Evolutionary conservation across 495 filamentous ascomycete genomes (phyloP).

Genomic region (Podospora sp.): DNA sequence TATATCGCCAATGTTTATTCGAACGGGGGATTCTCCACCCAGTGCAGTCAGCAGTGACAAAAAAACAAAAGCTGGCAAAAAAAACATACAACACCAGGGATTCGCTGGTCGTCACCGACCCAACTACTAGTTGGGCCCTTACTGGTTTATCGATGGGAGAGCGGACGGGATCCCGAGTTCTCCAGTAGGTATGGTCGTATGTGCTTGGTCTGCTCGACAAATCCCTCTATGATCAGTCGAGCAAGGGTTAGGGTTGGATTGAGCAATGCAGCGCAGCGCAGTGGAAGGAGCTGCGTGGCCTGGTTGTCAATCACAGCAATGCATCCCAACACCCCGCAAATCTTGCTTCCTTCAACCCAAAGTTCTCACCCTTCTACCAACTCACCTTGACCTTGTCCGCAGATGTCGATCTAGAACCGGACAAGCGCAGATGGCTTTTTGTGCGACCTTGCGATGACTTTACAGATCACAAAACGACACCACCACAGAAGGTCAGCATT

Average conservation of each 20-base stretch:
- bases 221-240: background rate
- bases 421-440: background rate
- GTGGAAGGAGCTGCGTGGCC: background rate
- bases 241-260: background rate
- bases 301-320: background rate
- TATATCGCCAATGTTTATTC: background rate
- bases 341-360: background rate
- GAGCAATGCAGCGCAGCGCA: no score
- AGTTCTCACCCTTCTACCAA: background rate
- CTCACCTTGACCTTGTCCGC: background rate
- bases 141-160: conserved; percentile 50
- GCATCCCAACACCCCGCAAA: background rate
- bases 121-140: conserved; percentile 46
- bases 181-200: conserved; percentile 53
- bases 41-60: background rate
- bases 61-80: background rate
- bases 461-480: background rate
- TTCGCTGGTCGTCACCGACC: conserved; percentile 50
- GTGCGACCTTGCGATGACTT: background rate
- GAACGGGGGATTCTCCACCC: background rate
- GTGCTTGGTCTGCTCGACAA: conserved; percentile 13
- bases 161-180: conserved; percentile 55
- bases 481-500: background rate
- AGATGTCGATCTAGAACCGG: background rate
- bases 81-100: conserved; percentile 32